Evolutionary conservation across 2,329 filamentous ascomycete genomes (phyloP).

Genomic region (Penicillium sp.): DNA sequence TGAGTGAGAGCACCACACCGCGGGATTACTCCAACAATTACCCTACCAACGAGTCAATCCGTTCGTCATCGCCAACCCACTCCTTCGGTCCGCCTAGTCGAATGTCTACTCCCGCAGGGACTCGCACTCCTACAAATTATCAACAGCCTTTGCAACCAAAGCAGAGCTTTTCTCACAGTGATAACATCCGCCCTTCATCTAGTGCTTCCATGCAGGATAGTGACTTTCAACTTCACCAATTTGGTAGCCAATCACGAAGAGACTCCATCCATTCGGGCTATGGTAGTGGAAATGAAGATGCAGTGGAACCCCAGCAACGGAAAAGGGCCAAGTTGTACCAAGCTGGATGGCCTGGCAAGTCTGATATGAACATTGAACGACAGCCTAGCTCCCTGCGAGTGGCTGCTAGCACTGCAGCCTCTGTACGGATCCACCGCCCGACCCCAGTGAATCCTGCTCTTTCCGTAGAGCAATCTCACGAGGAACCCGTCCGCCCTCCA

Average conservation of each 20-base stretch:
- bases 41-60: conserved; percentile 37
- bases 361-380: conserved; percentile 69
- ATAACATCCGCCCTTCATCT: conserved; percentile 65
- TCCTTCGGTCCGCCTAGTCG: conserved; percentile 45
- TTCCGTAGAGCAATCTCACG: conserved; percentile 41
- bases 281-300: conserved; percentile 76
- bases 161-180: conserved; percentile 41
- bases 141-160: conserved; percentile 37
- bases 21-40: conserved; percentile 46
- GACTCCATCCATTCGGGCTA: conserved; percentile 62
- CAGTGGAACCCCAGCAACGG: conserved; percentile 63
- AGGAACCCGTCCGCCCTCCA: conserved; percentile 55
- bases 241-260: conserved; percentile 36
- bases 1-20: conserved; percentile 53
- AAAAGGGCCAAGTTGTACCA: conserved; percentile 82
- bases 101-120: conserved; percentile 45
- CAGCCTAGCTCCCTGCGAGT: conserved; percentile 82
- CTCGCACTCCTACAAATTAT: conserved; percentile 31
- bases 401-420: conserved; percentile 88
- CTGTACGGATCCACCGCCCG: conserved; percentile 82
- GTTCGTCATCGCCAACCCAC: conserved; percentile 48
- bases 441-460: conserved; percentile 56
- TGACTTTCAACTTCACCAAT: conserved; percentile 38
- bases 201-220: conserved; percentile 60
- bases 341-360: conserved; percentile 73